Evolutionary conservation across 306 rosid species (phyloP).

Genomic region (Clitoria ternatea): DNA sequence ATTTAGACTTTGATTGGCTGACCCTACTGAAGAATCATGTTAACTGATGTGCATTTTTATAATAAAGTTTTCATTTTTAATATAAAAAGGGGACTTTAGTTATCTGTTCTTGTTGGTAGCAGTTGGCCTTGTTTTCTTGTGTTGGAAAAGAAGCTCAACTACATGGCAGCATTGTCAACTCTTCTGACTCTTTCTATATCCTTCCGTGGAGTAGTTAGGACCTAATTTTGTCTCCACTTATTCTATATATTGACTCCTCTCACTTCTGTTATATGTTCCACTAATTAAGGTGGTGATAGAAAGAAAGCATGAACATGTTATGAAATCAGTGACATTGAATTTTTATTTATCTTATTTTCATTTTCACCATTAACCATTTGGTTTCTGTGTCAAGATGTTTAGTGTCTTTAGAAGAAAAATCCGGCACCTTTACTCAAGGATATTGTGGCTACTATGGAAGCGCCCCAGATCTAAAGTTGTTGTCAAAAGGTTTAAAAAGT

Average conservation of each 20-base stretch:
- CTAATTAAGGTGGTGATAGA: slow-evolving; percentile 1
- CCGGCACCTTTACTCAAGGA: slow-evolving; percentile 46
- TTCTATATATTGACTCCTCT: slow-evolving; percentile 15
- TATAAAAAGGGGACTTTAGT: slow-evolving; percentile 12
- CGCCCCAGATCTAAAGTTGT: slow-evolving; percentile 66
- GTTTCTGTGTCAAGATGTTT: slow-evolving; percentile 42
- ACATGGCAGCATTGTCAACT: slow-evolving; percentile 53
- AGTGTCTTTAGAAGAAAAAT: slow-evolving; percentile 53
- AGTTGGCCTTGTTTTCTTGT: slow-evolving; percentile 53
- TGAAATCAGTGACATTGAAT: not conserved
- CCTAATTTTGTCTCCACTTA: slow-evolving; percentile 35
- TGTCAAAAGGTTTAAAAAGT: slow-evolving; percentile 67
- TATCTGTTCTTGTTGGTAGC: slow-evolving; percentile 35
- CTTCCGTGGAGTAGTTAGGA: slow-evolving; percentile 42
- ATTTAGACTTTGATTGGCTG: slow-evolving; percentile 15
- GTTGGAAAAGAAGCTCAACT: slow-evolving; percentile 57
- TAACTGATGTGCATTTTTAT: not conserved
- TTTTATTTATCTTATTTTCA: not conserved
- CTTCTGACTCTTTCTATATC: slow-evolving; percentile 26
- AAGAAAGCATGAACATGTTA: slow-evolving; percentile 8
- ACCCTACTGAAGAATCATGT: not conserved
- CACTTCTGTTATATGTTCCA: not conserved
- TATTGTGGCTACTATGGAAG: slow-evolving; percentile 60
- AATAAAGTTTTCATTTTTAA: slow-evolving; percentile 6
- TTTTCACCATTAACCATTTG: slow-evolving; percentile 1